Conservation (phyloP, 768 basidiomycete genomes). For the Kwoniella shandongensis region DNA sequence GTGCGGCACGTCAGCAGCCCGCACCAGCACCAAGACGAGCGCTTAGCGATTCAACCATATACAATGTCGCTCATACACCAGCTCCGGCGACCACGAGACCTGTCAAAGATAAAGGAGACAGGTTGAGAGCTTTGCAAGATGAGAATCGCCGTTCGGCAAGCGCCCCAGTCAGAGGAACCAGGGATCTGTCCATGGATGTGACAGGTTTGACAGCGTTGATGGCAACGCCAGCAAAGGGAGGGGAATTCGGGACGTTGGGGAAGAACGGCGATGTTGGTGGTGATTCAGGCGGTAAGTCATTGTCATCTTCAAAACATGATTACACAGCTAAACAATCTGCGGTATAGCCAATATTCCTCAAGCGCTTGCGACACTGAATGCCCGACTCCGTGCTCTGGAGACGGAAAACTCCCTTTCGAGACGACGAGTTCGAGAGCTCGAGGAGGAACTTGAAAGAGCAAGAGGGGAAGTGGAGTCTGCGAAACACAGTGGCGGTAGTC, state of each 20-base stretch:
- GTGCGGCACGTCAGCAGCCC: slow-evolving; percentile 1
- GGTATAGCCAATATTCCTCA: slow-evolving; percentile 30
- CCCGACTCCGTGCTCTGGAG: slow-evolving; percentile 70
- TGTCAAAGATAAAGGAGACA: neutral
- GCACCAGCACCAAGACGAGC: slow-evolving; percentile 18
- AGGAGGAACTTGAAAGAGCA: slow-evolving; percentile 72
- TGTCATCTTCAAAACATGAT: neutral
- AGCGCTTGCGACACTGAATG: slow-evolving; percentile 47
- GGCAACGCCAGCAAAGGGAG: slow-evolving; percentile 51
- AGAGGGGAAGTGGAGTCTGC: slow-evolving; percentile 59
- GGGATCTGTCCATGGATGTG: slow-evolving; percentile 36
- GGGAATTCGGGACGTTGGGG: slow-evolving; percentile 27
- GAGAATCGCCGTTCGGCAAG: slow-evolving; percentile 18
- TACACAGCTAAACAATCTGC: no score
- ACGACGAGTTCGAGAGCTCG: slow-evolving; percentile 79
- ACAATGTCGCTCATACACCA: slow-evolving; percentile 23
- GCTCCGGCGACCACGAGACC: neutral
- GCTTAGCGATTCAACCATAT: slow-evolving; percentile 30
- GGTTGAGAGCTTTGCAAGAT: slow-evolving; percentile 12
- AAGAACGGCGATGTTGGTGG: slow-evolving; percentile 44
- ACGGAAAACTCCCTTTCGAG: slow-evolving; percentile 79
- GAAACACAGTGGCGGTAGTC: slow-evolving; percentile 55
- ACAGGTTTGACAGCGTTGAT: slow-evolving; percentile 50
- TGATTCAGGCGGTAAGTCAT: slow-evolving; percentile 38
- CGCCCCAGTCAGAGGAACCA: slow-evolving; percentile 23